phyloP scores from a whole-genome alignment of 345 rosid species.

The Erodium maritimum region DNA sequence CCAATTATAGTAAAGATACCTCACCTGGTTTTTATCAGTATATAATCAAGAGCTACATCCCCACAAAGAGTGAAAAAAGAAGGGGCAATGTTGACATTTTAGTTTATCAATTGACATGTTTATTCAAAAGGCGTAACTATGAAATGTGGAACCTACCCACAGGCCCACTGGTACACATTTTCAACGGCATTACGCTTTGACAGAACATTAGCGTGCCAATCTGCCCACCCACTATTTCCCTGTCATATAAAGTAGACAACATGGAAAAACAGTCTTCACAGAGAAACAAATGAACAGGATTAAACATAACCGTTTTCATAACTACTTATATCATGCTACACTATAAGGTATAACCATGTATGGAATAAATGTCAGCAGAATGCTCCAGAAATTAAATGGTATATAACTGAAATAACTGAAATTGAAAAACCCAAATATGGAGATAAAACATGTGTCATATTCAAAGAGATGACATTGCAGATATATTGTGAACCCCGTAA shows the following conservation, averaged over 20 bases:
- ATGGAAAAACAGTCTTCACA: slow-evolving; percentile 6
- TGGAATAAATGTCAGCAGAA: no score
- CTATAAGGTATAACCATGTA: no score
- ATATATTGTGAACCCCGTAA: no score
- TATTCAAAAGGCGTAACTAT: neutral
- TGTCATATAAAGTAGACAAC: slow-evolving; percentile 14
- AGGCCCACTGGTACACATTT: slow-evolving; percentile 79
- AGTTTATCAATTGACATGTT: no score
- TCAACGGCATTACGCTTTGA: slow-evolving; percentile 72
- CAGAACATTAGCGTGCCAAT: slow-evolving; percentile 62
- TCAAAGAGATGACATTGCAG: no score
- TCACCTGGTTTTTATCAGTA: no score
- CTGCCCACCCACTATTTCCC: slow-evolving; percentile 63
- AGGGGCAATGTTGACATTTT: neutral
- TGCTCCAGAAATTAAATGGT: no score
- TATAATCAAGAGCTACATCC: neutral
- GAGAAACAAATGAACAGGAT: neutral
- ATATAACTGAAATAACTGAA: no score
- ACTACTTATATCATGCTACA: neutral
- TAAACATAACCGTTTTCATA: neutral
- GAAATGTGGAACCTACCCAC: slow-evolving; percentile 53
- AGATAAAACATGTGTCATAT: no score
- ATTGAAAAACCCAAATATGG: no score
- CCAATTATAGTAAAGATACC: no score
- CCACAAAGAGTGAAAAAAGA: neutral